Base-by-base conservation (phyloP, 1,284 basidiomycete species). In the Anthracocystis panici-leucophaei region DNA sequence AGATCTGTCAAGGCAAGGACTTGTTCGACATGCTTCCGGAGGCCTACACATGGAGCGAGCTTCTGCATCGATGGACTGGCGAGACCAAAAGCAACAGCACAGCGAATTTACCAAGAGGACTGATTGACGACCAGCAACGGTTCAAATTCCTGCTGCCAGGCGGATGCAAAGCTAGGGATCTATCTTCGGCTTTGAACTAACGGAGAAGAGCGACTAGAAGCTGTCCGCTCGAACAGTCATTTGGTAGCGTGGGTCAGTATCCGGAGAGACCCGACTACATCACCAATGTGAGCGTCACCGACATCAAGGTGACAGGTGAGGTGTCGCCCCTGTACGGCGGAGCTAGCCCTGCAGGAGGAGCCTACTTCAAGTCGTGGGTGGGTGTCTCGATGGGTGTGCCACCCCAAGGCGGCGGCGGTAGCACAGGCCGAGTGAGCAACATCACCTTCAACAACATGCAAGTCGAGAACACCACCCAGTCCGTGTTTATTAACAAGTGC, bases 71-170 rank as follows among this genome's bases (percentile, higher is more conserved):
- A 49, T 77, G 65, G 57, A 54, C 12, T 35, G 77, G 48, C 20
- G 75, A 69, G 60, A 69, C 46, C 9, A 85, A 87, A 57, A 64
- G 42, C 54, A 64, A 57, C 50, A 87, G 87, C 23, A 86, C 88
- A 0, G 88, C 90, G 16, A 87, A 88, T 20, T 83, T 91, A 12
- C 90, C 90, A 0, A 84, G 86, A 42, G 89, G 88, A 73, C 82
- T 90, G 21, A 84, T 90, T 31, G 86, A 89, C 60, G 87, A 90
- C 60, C 86, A 88, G 16, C 86, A 88, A 33, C 86, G 85, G 55
- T 90, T 89, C 83, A 84, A 84, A 40, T 91, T 89, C 82, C 85
- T 91, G 35, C 81, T 91, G 21, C 90, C 90, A 4, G 90, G 89
- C 5, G 90, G 90, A 3, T 91, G 90, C 78, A 57, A 23, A 48